Conservation (phyloP, 2,329 filamentous ascomycete species). For the Hypocreales sp. region DNA sequence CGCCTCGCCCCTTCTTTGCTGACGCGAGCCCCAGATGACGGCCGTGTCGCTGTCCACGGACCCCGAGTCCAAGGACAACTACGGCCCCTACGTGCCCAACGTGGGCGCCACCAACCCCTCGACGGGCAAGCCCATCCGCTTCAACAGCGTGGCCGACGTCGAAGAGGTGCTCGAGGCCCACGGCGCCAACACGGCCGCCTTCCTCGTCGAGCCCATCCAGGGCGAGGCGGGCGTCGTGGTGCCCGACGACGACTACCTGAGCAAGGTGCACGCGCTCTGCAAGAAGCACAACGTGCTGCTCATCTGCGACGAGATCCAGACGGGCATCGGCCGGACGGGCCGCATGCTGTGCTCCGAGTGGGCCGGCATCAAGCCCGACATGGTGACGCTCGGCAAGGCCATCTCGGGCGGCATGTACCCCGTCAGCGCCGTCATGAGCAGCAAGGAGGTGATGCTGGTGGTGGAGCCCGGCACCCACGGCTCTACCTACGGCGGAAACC, state of each 20-base stretch:
- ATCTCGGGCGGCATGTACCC: slow-evolving; percentile 98
- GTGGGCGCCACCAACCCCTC: slow-evolving; percentile 64
- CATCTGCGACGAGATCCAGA: slow-evolving; percentile 98
- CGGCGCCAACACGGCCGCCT: slow-evolving; percentile 74
- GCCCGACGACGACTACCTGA: slow-evolving; percentile 77
- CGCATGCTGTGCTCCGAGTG: slow-evolving; percentile 90
- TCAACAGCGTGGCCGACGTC: slow-evolving; percentile 72
- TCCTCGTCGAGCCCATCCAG: slow-evolving; percentile 93
- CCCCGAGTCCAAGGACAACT: slow-evolving; percentile 90
- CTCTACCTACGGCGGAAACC: slow-evolving; percentile 97
- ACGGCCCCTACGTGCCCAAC: slow-evolving; percentile 86
- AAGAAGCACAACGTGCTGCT: slow-evolving; percentile 90
- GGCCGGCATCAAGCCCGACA: slow-evolving; percentile 87
- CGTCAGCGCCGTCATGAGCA: slow-evolving; percentile 82
- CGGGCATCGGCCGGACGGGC: slow-evolving; percentile 87
- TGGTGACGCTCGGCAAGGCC: slow-evolving; percentile 90
- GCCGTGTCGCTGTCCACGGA: slow-evolving; percentile 93
- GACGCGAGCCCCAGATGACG: slow-evolving; percentile 48
- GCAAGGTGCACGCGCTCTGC: slow-evolving; percentile 68
- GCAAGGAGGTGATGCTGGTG: slow-evolving; percentile 86
- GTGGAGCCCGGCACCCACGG: slow-evolving; percentile 94
- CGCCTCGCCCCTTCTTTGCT: neutral
- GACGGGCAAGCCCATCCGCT: slow-evolving; percentile 63
- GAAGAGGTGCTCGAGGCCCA: slow-evolving; percentile 66
- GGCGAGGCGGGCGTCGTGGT: slow-evolving; percentile 95